Percentiles rank a stretch among this genome's conserved stretches.
Evolutionary conservation across 192 early-diverging fungal genomes (phyloP).

Genomic region (Coemansia sp.): DNA sequence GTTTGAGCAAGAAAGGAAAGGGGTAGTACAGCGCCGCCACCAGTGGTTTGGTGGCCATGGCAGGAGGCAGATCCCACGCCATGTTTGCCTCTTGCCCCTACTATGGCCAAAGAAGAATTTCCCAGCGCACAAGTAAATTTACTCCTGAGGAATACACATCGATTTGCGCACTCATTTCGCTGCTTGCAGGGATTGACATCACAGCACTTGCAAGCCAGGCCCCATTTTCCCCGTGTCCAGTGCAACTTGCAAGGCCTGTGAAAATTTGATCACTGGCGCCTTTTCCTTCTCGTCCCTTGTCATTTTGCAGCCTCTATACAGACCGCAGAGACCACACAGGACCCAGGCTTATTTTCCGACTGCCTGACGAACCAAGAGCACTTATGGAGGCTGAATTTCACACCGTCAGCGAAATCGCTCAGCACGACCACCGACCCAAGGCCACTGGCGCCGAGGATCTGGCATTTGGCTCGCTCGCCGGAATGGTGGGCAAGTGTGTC

Average conservation of each 20-base stretch:
- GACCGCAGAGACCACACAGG: neutral
- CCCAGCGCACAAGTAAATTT: neutral
- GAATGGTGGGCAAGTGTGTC: conserved; percentile 88
- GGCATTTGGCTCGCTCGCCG: conserved; percentile 61
- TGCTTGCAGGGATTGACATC: too few relatives aligned
- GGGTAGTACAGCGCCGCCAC: too few relatives aligned
- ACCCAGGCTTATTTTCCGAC: neutral
- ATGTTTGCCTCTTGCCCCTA: neutral
- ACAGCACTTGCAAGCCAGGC: too few relatives aligned
- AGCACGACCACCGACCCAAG: conserved; percentile 8
- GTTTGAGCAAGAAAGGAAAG: neutral
- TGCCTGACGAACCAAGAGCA: neutral
- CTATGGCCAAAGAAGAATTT: neutral
- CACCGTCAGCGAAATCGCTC: conserved; percentile 15
- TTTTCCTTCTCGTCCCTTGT: neutral
- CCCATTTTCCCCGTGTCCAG: neutral
- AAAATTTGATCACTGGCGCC: neutral
- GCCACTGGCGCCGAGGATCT: conserved; percentile 38
- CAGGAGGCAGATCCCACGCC: conserved; percentile 2
- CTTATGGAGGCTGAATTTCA: conserved; percentile 47
- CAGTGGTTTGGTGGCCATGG: too few relatives aligned
- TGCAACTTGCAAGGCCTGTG: neutral
- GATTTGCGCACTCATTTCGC: too few relatives aligned
- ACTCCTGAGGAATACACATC: too few relatives aligned
- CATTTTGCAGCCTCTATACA: neutral